These are phyloP conservation scores for Bacterosira constricta DNA, from an alignment of 108 stramenopile species.

Conservation along the genomic window DNA sequence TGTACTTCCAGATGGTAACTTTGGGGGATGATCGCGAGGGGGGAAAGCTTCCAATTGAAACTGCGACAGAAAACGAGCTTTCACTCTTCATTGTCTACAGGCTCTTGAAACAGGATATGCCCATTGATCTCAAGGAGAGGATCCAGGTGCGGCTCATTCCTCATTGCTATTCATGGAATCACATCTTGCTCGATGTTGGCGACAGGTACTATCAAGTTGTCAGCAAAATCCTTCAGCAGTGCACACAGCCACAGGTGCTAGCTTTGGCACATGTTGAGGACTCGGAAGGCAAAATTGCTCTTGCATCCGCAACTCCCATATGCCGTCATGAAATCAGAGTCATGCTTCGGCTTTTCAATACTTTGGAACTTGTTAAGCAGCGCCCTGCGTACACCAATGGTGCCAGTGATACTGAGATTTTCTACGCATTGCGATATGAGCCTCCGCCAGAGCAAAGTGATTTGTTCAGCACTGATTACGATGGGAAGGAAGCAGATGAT, in stretches of 20 bases:
- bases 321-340: slow-evolving; percentile 90
- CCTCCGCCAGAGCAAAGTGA: slow-evolving; percentile 73
- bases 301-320: slow-evolving; percentile 83
- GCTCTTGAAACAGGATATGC: slow-evolving; percentile 84
- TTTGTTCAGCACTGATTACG: slow-evolving; percentile 74
- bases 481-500: slow-evolving; percentile 62
- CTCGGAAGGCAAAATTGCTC: slow-evolving; percentile 81
- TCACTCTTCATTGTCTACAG: slow-evolving; percentile 89
- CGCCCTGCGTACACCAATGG: slow-evolving; percentile 89
- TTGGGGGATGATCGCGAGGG: slow-evolving; percentile 68
- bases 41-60: slow-evolving; percentile 85
- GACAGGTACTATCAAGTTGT: slow-evolving; percentile 90
- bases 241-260: slow-evolving; percentile 88
- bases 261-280: slow-evolving; percentile 91
- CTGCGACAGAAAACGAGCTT: slow-evolving; percentile 84
- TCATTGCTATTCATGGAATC: slow-evolving; percentile 91
- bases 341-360: slow-evolving; percentile 91
- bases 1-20: slow-evolving; percentile 52
- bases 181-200: slow-evolving; percentile 77
- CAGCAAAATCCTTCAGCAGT: slow-evolving; percentile 83
- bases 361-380: slow-evolving; percentile 91
- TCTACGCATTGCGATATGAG: slow-evolving; percentile 88
- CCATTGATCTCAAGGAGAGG: slow-evolving; percentile 87
- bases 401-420: slow-evolving; percentile 86
- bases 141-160: slow-evolving; percentile 82